Conservation (phyloP, 192 early-diverging fungal genomes). For the Coemansia sp. region DNA sequence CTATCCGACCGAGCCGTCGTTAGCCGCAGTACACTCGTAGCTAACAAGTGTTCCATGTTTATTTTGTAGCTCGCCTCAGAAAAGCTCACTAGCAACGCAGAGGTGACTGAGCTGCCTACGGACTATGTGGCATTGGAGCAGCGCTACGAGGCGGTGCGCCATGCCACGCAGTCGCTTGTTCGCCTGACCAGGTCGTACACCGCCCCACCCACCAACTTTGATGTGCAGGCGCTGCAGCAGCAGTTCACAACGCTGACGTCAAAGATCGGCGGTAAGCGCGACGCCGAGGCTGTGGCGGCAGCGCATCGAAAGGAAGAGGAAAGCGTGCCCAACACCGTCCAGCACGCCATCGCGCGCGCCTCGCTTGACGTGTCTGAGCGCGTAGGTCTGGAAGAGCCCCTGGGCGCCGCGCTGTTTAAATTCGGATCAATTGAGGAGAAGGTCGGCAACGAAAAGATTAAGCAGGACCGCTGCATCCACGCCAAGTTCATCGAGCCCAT, state of each 20-base stretch:
- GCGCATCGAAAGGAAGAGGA: constrained; percentile 36
- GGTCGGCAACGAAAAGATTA: constrained; percentile 77
- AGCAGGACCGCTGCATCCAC: constrained; percentile 71
- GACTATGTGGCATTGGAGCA: constrained; percentile 93
- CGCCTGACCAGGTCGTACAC: constrained; percentile 74
- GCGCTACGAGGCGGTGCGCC: constrained; percentile 38
- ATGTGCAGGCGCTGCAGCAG: constrained; percentile 66
- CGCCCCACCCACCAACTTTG: constrained; percentile 67
- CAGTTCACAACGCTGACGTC: constrained; percentile 61
- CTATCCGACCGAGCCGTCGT: not conserved
- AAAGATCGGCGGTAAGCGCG: constrained; percentile 46
- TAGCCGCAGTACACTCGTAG: not conserved
- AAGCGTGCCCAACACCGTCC: constrained; percentile 57
- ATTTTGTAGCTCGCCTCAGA: constrained; percentile 82
- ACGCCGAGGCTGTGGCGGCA: constrained; percentile 58
- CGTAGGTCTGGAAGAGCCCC: constrained; percentile 78
- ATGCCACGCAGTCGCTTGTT: constrained; percentile 57
- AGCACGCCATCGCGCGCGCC: constrained; percentile 76
- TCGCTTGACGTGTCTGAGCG: constrained; percentile 64
- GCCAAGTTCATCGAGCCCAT: constrained; percentile 79
- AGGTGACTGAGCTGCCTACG: constrained; percentile 89
- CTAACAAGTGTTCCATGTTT: not conserved
- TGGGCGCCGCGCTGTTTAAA: constrained; percentile 85
- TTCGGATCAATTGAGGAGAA: constrained; percentile 83
- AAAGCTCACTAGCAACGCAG: constrained; percentile 73